These are phyloP conservation scores for Aspergillus candidus DNA, from an alignment of 2,329 filamentous ascomycete genomes.

Conservation along the genomic window DNA sequence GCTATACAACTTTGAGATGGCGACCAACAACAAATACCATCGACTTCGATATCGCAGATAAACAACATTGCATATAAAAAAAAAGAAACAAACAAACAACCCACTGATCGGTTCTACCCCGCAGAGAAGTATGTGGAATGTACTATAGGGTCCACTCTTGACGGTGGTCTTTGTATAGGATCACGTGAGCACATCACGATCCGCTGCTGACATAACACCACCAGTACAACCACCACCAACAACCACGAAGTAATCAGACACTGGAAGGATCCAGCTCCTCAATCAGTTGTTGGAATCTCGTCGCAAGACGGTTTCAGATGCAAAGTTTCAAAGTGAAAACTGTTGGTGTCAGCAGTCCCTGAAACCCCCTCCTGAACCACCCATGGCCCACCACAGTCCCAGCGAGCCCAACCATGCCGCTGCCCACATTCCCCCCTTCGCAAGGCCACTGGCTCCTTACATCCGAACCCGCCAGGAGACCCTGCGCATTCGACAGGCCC, in stretches of 20 bases:
- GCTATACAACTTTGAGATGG: too few relatives aligned
- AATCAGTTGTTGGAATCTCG: background rate
- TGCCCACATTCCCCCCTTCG: slow-evolving; percentile 30
- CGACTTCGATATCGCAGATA: too few relatives aligned
- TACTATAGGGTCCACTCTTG: too few relatives aligned
- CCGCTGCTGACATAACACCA: too few relatives aligned
- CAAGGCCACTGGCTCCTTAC: slow-evolving; percentile 34
- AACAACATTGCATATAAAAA: too few relatives aligned
- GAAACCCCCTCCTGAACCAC: background rate
- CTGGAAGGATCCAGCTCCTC: background rate
- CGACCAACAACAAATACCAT: too few relatives aligned
- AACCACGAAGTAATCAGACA: background rate
- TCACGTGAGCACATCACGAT: too few relatives aligned
- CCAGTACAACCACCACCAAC: too few relatives aligned
- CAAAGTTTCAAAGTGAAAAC: background rate
- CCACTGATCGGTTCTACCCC: too few relatives aligned
- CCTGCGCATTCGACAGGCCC: slow-evolving; percentile 34
- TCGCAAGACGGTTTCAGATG: background rate
- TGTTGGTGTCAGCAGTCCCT: background rate
- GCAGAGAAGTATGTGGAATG: too few relatives aligned
- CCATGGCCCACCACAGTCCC: slow-evolving; percentile 20
- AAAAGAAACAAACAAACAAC: too few relatives aligned
- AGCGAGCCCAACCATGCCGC: slow-evolving; percentile 8
- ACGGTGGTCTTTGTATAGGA: too few relatives aligned
- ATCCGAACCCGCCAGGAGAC: slow-evolving; percentile 35